phyloP scores from a whole-genome alignment of 208 protist species.

The Sergeia podlipaevii region DNA sequence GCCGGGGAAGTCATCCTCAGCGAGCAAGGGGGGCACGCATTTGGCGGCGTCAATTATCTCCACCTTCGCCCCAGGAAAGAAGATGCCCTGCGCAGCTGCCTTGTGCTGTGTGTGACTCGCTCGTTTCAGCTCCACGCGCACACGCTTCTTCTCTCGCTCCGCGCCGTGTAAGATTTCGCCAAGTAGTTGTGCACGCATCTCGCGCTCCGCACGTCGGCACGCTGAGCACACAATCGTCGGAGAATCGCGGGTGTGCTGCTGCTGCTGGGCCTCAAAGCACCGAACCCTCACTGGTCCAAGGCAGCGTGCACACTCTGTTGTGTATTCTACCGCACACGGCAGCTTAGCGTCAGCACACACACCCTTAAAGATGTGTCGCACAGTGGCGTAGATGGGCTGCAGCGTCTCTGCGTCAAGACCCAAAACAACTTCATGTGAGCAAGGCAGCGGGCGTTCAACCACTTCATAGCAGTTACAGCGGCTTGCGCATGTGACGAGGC shows the following conservation, averaged over 20 bases:
- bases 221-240: constrained; percentile 57
- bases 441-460: constrained; percentile 47
- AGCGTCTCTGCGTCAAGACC: constrained; percentile 59
- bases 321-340: constrained; percentile 74
- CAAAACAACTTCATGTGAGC: constrained; percentile 64
- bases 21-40: constrained; percentile 69
- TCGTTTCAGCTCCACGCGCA: constrained; percentile 63
- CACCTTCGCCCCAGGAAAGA: constrained; percentile 59
- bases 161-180: constrained; percentile 60
- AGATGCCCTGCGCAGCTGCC: constrained; percentile 78
- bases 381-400: constrained; percentile 67
- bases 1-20: constrained; percentile 78
- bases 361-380: constrained; percentile 77
- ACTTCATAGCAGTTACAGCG: constrained; percentile 84
- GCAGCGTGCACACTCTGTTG: constrained; percentile 75
- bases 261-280: constrained; percentile 65
- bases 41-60: constrained; percentile 71
- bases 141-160: constrained; percentile 60
- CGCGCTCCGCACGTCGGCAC: constrained; percentile 62
- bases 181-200: constrained; percentile 66
- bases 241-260: constrained; percentile 39
- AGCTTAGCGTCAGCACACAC: constrained; percentile 59
- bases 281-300: constrained; percentile 46
- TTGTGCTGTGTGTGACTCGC: constrained; percentile 78
- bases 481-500: constrained; percentile 47